Base-by-base conservation (phyloP, 257 asterid genomes). In the Haberlea rhodopensis region DNA sequence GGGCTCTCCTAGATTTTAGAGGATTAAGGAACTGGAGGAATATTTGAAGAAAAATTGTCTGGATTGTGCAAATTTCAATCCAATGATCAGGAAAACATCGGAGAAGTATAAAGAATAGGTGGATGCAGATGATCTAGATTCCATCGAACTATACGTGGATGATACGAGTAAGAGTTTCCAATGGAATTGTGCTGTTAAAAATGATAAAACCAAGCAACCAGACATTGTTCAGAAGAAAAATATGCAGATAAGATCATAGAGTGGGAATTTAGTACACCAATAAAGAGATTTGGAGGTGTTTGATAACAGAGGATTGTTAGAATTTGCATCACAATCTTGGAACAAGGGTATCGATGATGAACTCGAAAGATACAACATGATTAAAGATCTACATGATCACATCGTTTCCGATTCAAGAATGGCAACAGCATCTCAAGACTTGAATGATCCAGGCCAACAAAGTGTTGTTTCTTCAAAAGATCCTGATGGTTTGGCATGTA, bases 351-450 rank as follows among this genome's bases (percentile, higher is more conserved):
- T 69, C 0, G 95, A 88, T 69, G 98, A 84, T 23, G 97, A 91
- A 61, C 76, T 86, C 31, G 87, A 88, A 83, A 83, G 96, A 53
- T 88, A 88, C 66, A 86, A 88, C 43, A 86, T 91, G 92, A 91
- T 91, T 57, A 86, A 88, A 69, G 87, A 91, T 64, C 87, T 91
- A 4, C 79, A 96, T 54, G 95, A 91, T 69, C 96, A 86, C 46
- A 82, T 86, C 16, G 98, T 91, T 0, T 88, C 91, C 13, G 76
- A 79, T 72, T 78, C 90, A 0, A 83, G 76, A 80, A 68, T 75
- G 18, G 78, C 76, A 6, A 59, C 46, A 37, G 46, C 95, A 6
- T 75, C 87, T 53, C 81, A 76, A 76, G 87, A 70, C 63, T 70
- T 71, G 65, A 67, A 78, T 5, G 70, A 77, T 70, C 81, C 89